phyloP scores from a whole-genome alignment of 106 monocot species.

The Allium fistulosum region DNA sequence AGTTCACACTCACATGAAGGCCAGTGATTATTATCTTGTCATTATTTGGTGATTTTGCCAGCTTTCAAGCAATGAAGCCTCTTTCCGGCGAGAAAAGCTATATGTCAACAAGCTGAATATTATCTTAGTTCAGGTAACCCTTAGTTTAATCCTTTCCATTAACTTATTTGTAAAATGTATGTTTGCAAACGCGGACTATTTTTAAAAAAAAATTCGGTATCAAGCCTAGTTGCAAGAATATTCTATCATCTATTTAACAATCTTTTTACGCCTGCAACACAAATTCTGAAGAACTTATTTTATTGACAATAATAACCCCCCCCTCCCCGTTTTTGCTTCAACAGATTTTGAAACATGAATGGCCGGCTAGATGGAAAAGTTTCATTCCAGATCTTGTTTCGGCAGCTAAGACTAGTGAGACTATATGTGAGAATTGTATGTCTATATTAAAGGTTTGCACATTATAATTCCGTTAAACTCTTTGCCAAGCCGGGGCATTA shows the following conservation, averaged over 20 bases:
- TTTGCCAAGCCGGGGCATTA: not conserved
- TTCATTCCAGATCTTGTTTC: slow-evolving; percentile 97
- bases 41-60: slow-evolving; percentile 12
- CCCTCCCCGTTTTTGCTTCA: not conserved
- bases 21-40: too few species aligned
- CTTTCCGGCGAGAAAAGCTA: slow-evolving; percentile 74
- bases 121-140: slow-evolving; percentile 89
- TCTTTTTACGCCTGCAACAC: not conserved
- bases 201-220: too few species aligned
- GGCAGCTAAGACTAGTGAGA: slow-evolving; percentile 94
- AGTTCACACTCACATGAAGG: too few species aligned
- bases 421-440: slow-evolving; percentile 99
- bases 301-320: not conserved
- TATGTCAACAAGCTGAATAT: slow-evolving; percentile 98
- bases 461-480: not conserved
- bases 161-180: not conserved
- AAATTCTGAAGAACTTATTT: not conserved
- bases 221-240: too few species aligned
- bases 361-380: slow-evolving; percentile 92
- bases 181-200: too few species aligned
- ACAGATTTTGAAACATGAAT: slow-evolving; percentile 96
- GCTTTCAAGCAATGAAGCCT: slow-evolving; percentile 94
- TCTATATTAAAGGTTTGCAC: slow-evolving; percentile 76
- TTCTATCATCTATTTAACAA: not conserved
- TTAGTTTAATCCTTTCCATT: not conserved